Conservation (phyloP, 352 stramenopile species). For the Pythium sp. region DNA sequence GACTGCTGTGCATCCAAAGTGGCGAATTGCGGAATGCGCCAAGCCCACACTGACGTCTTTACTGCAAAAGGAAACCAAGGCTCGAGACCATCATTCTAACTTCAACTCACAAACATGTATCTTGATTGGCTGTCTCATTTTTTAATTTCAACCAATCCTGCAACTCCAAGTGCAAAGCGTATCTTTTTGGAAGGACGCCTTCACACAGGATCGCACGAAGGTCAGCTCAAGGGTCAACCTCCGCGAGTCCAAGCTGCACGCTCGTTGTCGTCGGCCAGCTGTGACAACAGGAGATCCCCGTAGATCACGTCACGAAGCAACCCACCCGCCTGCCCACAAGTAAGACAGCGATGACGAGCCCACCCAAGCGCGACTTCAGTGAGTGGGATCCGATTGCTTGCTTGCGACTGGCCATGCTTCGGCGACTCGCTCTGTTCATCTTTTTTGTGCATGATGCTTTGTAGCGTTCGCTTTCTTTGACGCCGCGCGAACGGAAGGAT, state of each 20-base stretch:
- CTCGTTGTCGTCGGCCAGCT: not conserved
- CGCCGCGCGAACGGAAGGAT: constrained; percentile 30
- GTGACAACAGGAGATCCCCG: not conserved
- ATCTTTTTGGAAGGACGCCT: constrained; percentile 6
- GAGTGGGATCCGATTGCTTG: not conserved
- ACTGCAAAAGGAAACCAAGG: not conserved
- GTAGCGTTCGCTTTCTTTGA: constrained; percentile 43
- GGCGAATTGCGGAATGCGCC: constrained; percentile 5
- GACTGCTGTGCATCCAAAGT: not conserved
- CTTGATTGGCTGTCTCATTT: constrained; percentile 10
- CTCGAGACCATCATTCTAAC: constrained; percentile 12
- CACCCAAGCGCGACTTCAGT: constrained; percentile 15
- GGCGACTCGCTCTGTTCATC: not conserved
- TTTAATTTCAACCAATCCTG: constrained; percentile 2
- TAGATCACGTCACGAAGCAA: constrained; percentile 2
- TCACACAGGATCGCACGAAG: not conserved
- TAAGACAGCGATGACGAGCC: not conserved
- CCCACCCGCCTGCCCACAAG: not conserved
- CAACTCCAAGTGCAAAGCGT: not conserved
- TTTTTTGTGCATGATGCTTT: not conserved
- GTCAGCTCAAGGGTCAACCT: not conserved
- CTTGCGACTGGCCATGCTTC: not conserved
- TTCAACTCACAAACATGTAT: constrained; percentile 1
- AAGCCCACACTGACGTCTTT: not conserved
- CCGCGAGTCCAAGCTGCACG: not conserved